Base-by-base conservation (phyloP, 2,329 filamentous ascomycete genomes). In the Exophiala sp. region DNA sequence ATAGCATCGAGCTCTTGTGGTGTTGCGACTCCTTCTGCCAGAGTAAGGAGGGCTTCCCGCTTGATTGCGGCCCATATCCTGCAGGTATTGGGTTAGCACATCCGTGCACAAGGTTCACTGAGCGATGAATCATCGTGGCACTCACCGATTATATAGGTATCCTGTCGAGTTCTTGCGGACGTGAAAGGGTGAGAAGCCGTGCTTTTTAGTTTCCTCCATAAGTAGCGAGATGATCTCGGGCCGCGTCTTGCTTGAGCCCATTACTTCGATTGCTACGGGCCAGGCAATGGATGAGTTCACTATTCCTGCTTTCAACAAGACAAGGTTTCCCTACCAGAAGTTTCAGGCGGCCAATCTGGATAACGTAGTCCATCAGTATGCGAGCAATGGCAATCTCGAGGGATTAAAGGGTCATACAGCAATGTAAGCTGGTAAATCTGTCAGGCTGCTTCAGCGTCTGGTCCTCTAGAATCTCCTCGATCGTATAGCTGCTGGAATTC, bases 401-500 rank as follows among this genome's bases (percentile, higher is more conserved):
- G 12, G 18, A 48, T 2, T 21, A 68, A 72, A n/a, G 5, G 18
- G 24, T 12, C 50, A 35, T 57, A 54, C 50, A 76, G 34, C 69
- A 75, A 60, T 77, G 75, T 3, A 71, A 69, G 51, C 75, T 78
- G 21, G 76, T 57, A 14, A 77, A 60, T 2, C 75, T 65, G 0
- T 63, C 59, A 5, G 61, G 62, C 10, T 72, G 63, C 24, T 65
- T 68, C 8, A 77, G 43, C 0, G 57, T 57, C 18, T 77, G 49
- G 0, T 65, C 66, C 1, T 72, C 62, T 0, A 75, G 55, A n/a
- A 78, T 75, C 46, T 77, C 73, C 0, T 65, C 65, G 16, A 72
- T 75, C 5, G 70, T 69, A 57, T 75, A 76, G 47, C 74, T 77
- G 53, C 74, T 76, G 1, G 75, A 78, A 48, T 78, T 78, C 0